Percentiles rank a stretch among this genome's conserved stretches.
These are phyloP conservation scores for Fusarium chuoi DNA, from an alignment of 2,329 filamentous ascomycete species.

Conservation along the genomic window DNA sequence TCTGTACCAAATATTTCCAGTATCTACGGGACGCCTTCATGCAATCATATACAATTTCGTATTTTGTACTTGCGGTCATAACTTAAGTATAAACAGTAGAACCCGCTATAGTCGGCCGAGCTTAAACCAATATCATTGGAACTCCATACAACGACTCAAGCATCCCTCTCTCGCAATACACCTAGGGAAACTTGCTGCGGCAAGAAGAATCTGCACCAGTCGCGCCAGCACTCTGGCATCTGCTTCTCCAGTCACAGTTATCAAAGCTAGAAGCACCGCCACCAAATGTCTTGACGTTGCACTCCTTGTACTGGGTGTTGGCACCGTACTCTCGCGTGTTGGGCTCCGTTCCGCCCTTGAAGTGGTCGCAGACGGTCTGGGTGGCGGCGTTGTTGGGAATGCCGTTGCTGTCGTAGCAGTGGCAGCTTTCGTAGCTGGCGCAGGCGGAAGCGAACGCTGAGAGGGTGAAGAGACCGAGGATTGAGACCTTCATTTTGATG, in stretches of 20 bases:
- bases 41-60: rapidly evolving
- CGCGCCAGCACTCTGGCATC: neutral
- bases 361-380: neutral
- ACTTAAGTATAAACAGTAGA: neutral
- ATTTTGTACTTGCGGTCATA: too few relatives aligned
- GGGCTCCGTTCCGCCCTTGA: neutral
- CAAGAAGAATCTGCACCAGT: neutral
- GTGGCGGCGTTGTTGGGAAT: neutral
- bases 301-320: neutral
- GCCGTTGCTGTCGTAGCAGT: neutral
- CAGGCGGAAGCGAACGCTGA: neutral
- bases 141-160: neutral
- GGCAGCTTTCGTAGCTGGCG: neutral
- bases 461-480: neutral
- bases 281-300: neutral
- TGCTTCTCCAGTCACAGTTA: neutral
- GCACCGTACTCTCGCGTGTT: neutral
- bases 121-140: neutral
- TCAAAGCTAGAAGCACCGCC: neutral
- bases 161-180: neutral
- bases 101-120: neutral
- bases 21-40: neutral
- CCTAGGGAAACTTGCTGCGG: neutral
- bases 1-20: neutral
- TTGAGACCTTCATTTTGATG: neutral